These are phyloP conservation scores for Myotisia sp. DNA, from an alignment of 2,329 filamentous ascomycete species.

Conservation along the genomic window DNA sequence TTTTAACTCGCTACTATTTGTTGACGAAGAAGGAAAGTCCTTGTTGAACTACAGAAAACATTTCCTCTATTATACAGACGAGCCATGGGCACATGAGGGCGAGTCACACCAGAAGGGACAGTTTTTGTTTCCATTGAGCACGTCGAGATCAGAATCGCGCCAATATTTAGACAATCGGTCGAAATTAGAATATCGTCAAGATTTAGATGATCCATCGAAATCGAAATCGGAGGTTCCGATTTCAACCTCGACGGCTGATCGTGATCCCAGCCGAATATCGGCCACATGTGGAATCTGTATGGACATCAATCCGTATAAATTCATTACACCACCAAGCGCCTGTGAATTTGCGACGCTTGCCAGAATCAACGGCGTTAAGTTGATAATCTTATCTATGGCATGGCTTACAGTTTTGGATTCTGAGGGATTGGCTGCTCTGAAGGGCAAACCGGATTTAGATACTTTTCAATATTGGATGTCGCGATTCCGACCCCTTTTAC, in stretches of 20 bases:
- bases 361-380: slow-evolving; percentile 32
- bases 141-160: not conserved
- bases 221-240: not conserved
- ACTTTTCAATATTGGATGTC: slow-evolving; percentile 51
- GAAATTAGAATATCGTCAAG: not conserved
- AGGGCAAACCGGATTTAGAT: slow-evolving; percentile 39
- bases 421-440: slow-evolving; percentile 34
- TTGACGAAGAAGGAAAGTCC: slow-evolving; percentile 40
- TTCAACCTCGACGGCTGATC: not conserved
- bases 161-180: not conserved
- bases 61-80: slow-evolving; percentile 54
- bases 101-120: slow-evolving; percentile 15
- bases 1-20: slow-evolving; percentile 47
- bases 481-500: slow-evolving; percentile 41
- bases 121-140: slow-evolving; percentile 15
- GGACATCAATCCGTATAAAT: slow-evolving; percentile 49
- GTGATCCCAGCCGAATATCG: slow-evolving; percentile 18
- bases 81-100: slow-evolving; percentile 47
- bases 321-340: slow-evolving; percentile 42
- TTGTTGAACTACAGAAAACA: slow-evolving; percentile 49
- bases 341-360: slow-evolving; percentile 49
- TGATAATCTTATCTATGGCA: slow-evolving; percentile 49
- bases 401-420: slow-evolving; percentile 42
- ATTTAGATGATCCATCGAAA: no score
- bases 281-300: slow-evolving; percentile 38